Base-by-base conservation (phyloP, 805 yeast genomes). In the Yarrowia yakushimensis region DNA sequence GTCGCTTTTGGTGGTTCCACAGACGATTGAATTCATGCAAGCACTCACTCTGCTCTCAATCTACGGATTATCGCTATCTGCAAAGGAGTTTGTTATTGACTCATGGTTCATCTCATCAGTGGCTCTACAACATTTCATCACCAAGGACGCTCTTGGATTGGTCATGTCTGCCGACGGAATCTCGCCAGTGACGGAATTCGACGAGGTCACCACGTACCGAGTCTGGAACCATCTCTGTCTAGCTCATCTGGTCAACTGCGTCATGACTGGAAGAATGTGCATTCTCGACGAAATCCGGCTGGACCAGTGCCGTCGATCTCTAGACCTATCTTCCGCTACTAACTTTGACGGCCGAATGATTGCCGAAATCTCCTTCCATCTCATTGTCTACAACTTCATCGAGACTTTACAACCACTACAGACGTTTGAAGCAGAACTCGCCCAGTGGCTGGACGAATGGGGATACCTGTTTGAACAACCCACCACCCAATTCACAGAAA, bases 281-380 rank as follows among this genome's bases (percentile, higher is more conserved):
- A 72, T 85, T 25, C 71, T 87, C 8, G 90, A 86, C 69, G 85
- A 81, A 64, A 75, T 80, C 23, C 75, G 90, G 39, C 71, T 86
- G 45, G 83, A 82, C 63, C 80, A 82, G 64, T 84, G 89, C 65
- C 78, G 84, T 10, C 78, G 82, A 20, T 81, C 86, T 1, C 73
- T 85, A 54, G 82, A 84, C 39, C 72, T 83, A 37, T 77, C 85
- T 4, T 76, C 82, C 34, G 82, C 91, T 2, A 86, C 91, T 6
- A 86, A 87, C 69, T 88, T 88, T 70, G 96, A 88, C 70, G 90
- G 88, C n/a, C 74, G 94, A 64, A 86, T 88, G 83, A 85, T 87
- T 8, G 85, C 90, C 41, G 96, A 88, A 71, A 83, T 87, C 57
- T 81, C 85, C 18, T 77, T 87, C 11, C 82, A 85, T 61, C 71